A percentile compares a stretch with the other conserved stretches of the same genome.
These are phyloP conservation scores for Gossypium mustelinum DNA, from an alignment of 345 rosid species.

Conservation along the genomic window DNA sequence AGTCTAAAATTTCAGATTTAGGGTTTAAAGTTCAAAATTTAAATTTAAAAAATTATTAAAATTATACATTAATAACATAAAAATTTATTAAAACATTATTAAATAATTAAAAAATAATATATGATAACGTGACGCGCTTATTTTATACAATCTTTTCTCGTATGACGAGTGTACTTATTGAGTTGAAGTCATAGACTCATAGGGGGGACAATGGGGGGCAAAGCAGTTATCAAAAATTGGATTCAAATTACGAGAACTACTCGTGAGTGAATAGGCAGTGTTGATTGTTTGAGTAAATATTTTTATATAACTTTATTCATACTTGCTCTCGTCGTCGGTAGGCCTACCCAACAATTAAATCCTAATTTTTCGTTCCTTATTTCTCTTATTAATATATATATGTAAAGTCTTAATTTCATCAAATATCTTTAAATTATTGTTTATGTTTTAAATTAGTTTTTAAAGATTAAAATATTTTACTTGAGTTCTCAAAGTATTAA, in stretches of 20 bases:
- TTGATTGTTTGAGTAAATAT: neutral
- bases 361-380: no score
- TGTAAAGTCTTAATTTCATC: no score
- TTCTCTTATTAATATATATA: no score
- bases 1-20: rapidly evolving
- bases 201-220: neutral
- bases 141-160: rapidly evolving
- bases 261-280: slow-evolving; percentile 8
- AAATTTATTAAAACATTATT: no score
- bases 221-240: slow-evolving; percentile 13
- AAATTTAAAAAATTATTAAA: no score
- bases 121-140: rapidly evolving
- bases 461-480: no score
- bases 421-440: no score
- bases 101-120: no score
- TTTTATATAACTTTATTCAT: neutral
- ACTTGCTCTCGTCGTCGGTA: slow-evolving; percentile 1
- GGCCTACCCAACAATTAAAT: neutral
- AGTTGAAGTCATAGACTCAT: no score
- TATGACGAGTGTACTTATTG: no score
- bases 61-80: rapidly evolving
- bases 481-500: no score
- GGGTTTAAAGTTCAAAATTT: rapidly evolving
- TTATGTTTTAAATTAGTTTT: no score
- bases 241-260: slow-evolving; percentile 24